Conservation (phyloP, 768 basidiomycete genomes). For the Collybia sp. region DNA sequence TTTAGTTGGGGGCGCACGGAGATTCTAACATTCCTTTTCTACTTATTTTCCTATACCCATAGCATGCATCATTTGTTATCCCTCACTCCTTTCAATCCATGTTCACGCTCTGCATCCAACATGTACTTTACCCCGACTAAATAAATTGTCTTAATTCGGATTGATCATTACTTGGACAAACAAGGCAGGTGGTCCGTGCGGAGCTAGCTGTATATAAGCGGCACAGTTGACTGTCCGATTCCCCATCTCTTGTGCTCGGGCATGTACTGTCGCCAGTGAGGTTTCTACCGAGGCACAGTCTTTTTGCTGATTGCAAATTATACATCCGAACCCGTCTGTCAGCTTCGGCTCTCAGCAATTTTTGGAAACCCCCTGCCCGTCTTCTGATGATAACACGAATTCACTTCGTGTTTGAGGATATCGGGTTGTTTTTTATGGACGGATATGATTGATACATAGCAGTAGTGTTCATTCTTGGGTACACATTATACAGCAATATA, state of each 20-base stretch:
- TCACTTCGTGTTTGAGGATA: neutral
- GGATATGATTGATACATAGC: too few species aligned
- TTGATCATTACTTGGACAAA: neutral
- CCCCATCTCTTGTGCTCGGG: conserved; percentile 89
- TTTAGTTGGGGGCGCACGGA: conserved; percentile 54
- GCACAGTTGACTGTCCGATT: conserved; percentile 9
- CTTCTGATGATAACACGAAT: neutral
- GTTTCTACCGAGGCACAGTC: conserved; percentile 93
- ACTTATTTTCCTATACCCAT: too few species aligned
- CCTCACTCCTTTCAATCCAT: too few species aligned
- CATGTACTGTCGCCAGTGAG: conserved; percentile 95
- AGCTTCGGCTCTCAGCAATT: conserved; percentile 89
- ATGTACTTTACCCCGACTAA: too few species aligned
- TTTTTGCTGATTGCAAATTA: conserved; percentile 96
- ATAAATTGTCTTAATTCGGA: too few species aligned
- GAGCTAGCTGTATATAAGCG: neutral
- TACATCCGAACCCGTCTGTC: conserved; percentile 92
- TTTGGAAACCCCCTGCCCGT: conserved; percentile 53
- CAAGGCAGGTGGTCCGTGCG: neutral
- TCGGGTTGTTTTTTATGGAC: too few species aligned
- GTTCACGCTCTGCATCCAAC: too few species aligned
- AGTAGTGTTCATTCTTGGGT: too few species aligned
- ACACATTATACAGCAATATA: too few species aligned
- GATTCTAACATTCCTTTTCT: conserved; percentile 31
- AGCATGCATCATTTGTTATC: too few species aligned